Evolutionary conservation across 108 stramenopile species (phyloP).

Genomic region (Cyclostephanos tholiformis): DNA sequence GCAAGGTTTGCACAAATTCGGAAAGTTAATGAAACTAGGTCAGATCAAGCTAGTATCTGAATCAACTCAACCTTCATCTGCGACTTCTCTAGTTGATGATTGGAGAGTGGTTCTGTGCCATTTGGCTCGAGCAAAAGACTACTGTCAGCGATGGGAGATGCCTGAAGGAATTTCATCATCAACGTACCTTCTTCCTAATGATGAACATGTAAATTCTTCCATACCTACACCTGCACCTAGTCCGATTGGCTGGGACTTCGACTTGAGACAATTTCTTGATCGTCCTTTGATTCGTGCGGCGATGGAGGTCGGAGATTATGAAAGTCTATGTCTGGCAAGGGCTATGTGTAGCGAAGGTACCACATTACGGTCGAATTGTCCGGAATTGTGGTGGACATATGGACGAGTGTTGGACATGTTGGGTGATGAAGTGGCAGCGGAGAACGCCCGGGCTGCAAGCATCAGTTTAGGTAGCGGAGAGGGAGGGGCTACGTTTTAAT

Average conservation of each 20-base stretch:
- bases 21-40: constrained; percentile 68
- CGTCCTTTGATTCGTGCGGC: constrained; percentile 76
- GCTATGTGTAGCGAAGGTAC: constrained; percentile 83
- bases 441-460: constrained; percentile 73
- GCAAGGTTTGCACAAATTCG: constrained; percentile 64
- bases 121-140: constrained; percentile 44
- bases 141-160: constrained; percentile 43
- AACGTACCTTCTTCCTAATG: constrained; percentile 16
- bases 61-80: constrained; percentile 4
- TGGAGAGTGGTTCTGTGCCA: constrained; percentile 60
- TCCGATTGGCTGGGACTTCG: constrained; percentile 68
- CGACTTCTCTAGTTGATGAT: constrained; percentile 33
- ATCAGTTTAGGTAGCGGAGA: constrained; percentile 70
- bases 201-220: neutral
- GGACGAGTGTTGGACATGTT: constrained; percentile 70
- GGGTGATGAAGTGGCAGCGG: constrained; percentile 82
- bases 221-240: neutral
- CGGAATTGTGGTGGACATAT: constrained; percentile 87
- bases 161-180: constrained; percentile 35
- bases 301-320: constrained; percentile 69
- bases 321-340: constrained; percentile 68
- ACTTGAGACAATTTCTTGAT: constrained; percentile 74
- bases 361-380: constrained; percentile 79
- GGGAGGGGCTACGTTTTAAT: constrained; percentile 44
- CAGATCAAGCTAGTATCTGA: constrained; percentile 21